Conservation (phyloP, 2,329 filamentous ascomycete species). For the Monilinia aucupariae region DNA sequence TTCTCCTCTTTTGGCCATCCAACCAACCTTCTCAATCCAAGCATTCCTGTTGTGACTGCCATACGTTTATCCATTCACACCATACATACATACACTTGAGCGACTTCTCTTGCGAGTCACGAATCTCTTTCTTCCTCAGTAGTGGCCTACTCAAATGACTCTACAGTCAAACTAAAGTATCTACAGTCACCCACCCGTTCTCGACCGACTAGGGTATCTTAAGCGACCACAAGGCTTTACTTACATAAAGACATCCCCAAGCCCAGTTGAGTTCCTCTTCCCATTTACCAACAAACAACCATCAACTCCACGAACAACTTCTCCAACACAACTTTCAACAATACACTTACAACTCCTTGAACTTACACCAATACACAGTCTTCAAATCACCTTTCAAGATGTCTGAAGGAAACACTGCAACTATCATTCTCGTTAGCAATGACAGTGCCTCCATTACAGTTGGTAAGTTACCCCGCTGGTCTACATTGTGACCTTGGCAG, state of each 20-base stretch:
- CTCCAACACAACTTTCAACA: not conserved
- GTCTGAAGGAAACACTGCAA: constrained; percentile 32
- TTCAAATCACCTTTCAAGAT: constrained; percentile 26
- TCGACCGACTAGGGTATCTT: not conserved
- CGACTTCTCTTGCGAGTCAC: no score
- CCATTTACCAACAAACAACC: constrained; percentile 1
- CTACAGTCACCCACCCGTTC: not conserved
- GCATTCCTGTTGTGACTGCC: no score
- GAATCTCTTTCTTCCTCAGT: no score
- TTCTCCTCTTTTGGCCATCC: no score
- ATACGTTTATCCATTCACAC: no score
- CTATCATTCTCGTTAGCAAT: constrained; percentile 45
- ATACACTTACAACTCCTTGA: not conserved
- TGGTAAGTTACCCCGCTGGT: constrained; percentile 39
- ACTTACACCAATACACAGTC: not conserved
- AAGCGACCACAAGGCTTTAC: constrained; percentile 6
- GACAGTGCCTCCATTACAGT: constrained; percentile 45
- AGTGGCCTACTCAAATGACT: no score
- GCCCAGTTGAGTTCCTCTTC: not conserved
- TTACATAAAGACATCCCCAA: constrained; percentile 6
- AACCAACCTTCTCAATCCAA: no score
- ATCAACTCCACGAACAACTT: not conserved
- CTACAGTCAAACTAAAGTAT: no score
- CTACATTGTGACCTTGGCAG: constrained; percentile 14
- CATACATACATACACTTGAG: no score